phyloP scores from a whole-genome alignment of 805 yeast genomes.

The Candida peoriensis region DNA sequence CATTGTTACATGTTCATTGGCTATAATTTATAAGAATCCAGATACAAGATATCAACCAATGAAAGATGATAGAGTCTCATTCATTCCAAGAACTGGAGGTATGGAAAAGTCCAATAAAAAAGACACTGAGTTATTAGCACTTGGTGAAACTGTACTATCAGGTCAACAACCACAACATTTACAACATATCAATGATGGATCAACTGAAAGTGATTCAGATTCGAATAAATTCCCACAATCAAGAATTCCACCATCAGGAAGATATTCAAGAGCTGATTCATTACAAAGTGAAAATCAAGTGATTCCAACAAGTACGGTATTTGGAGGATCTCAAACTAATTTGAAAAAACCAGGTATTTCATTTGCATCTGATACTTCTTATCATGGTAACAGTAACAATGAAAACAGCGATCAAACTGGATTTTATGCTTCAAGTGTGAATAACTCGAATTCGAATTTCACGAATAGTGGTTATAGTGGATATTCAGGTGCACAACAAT shows the following conservation, averaged over 20 bases:
- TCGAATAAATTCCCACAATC: slow-evolving; percentile 2
- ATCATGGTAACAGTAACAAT: slow-evolving; percentile 1
- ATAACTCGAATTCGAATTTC: neutral
- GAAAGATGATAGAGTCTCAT: slow-evolving; percentile 95
- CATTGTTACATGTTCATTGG: slow-evolving; percentile 80
- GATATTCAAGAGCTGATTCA: slow-evolving; percentile 5
- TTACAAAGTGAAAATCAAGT: slow-evolving; percentile 1
- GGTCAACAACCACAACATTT: slow-evolving; percentile 25
- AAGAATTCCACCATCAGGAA: neutral
- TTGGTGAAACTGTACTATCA: slow-evolving; percentile 25
- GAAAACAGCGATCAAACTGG: neutral
- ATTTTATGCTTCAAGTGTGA: neutral
- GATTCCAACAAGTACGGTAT: slow-evolving; percentile 8
- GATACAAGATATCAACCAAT: slow-evolving; percentile 94
- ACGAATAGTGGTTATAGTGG: too few species aligned
- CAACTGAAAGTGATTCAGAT: slow-evolving; percentile 2
- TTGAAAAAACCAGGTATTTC: slow-evolving; percentile 7
- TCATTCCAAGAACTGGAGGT: slow-evolving; percentile 57
- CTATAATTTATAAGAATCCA: slow-evolving; percentile 84
- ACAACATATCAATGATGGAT: slow-evolving; percentile 10
- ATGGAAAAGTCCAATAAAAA: slow-evolving; percentile 21
- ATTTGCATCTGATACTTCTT: slow-evolving; percentile 4
- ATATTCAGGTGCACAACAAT: too few species aligned
- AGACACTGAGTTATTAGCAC: slow-evolving; percentile 25
- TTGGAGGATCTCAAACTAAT: neutral